Evolutionary conservation across 2,329 filamentous ascomycete species (phyloP).

Genomic region (Drechslerella stenobrocha): DNA sequence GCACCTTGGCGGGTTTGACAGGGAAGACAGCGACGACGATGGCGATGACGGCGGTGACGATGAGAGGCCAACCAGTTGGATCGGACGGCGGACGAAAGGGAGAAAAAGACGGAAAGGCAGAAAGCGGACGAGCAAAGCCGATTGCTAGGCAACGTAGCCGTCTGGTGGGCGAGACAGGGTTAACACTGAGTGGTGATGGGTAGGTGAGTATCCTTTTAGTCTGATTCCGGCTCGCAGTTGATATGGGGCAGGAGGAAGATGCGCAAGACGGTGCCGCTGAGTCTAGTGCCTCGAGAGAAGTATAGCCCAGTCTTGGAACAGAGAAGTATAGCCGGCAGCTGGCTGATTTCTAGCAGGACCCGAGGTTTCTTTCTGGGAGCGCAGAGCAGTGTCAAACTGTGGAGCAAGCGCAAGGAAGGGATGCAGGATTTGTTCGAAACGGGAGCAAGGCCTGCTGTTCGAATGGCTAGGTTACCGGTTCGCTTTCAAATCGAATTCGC

Average conservation of each 20-base stretch:
- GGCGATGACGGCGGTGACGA: background rate
- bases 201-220: background rate
- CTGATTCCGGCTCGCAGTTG: background rate
- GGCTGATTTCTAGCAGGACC: constrained; percentile 44
- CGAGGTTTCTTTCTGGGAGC: constrained; percentile 25
- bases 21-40: background rate
- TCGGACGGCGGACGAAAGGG: background rate
- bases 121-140: background rate
- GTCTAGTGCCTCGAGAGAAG: too few species aligned
- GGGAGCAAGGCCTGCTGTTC: constrained; percentile 30
- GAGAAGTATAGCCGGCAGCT: constrained; percentile 33
- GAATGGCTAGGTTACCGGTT: constrained; percentile 20
- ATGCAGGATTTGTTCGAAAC: constrained; percentile 29
- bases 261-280: too few species aligned
- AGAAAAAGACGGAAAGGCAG: background rate
- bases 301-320: too few species aligned
- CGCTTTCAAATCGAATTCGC: constrained; percentile 17
- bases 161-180: too few species aligned
- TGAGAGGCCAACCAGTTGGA: background rate
- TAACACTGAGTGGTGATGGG: too few species aligned
- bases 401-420: constrained; percentile 37
- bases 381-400: constrained; percentile 27
- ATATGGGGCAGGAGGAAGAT: background rate
- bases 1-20: background rate
- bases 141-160: background rate